Percentiles rank a stretch among this genome's conserved stretches.
Evolutionary conservation across 768 basidiomycete species (phyloP).

Genomic region (Inosperma sp.): DNA sequence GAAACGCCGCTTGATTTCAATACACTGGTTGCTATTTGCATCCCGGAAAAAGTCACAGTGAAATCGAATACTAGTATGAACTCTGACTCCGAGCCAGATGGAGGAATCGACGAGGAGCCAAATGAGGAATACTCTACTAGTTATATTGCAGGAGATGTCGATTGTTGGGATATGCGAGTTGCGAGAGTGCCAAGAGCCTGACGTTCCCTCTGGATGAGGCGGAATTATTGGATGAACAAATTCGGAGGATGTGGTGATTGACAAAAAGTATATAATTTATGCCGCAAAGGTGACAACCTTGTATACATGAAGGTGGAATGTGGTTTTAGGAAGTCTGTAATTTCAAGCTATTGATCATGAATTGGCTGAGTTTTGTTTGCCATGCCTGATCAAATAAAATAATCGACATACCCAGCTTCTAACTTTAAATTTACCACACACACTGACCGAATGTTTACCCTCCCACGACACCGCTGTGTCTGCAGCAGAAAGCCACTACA

Average conservation of each 20-base stretch:
- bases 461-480: background rate
- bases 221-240: background rate
- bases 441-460: no score
- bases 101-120: background rate
- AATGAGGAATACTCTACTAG: slow-evolving; percentile 4
- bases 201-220: background rate
- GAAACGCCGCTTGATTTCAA: background rate
- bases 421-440: no score
- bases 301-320: no score
- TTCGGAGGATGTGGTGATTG: background rate
- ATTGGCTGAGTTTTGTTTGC: no score
- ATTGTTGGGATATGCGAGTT: background rate
- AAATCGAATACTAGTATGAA: no score
- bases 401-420: no score
- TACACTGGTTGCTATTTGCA: background rate
- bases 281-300: no score
- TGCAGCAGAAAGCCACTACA: background rate
- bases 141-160: background rate
- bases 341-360: no score
- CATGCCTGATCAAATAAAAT: no score
- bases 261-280: no score
- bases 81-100: background rate
- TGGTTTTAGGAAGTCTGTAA: no score
- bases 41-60: background rate
- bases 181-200: slow-evolving; percentile 4